phyloP scores from a whole-genome alignment of 2,329 filamentous ascomycete genomes.

The Graphilbum sp. region DNA sequence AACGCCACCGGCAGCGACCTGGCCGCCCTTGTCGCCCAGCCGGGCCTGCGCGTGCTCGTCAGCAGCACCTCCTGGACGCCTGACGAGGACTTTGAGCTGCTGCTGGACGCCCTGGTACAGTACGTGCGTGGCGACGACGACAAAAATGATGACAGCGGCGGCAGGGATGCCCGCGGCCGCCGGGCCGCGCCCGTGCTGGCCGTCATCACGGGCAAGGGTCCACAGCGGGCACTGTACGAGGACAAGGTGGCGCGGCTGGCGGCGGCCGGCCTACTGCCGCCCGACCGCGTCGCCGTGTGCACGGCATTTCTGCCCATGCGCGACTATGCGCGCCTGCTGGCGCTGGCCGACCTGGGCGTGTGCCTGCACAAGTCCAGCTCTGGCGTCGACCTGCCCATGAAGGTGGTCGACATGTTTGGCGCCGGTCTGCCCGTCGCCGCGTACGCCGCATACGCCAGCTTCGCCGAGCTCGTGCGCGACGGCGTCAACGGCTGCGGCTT shows the following conservation, averaged over 20 bases:
- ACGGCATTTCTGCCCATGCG: conserved; percentile 74
- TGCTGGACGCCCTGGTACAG: conserved; percentile 63
- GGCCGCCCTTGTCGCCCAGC: not conserved
- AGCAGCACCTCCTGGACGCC: conserved; percentile 96
- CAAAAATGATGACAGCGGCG: too few relatives aligned
- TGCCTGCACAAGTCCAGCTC: conserved; percentile 88
- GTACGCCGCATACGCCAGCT: conserved; percentile 74
- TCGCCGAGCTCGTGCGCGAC: conserved; percentile 78
- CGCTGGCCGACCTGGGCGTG: conserved; percentile 74
- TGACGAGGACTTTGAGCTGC: conserved; percentile 83
- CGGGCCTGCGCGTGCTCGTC: conserved; percentile 40
- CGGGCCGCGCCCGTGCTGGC: conserved; percentile 50
- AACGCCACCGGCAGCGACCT: not conserved
- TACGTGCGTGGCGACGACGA: conserved; percentile 41
- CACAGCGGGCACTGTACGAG: conserved; percentile 63
- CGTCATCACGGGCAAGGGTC: conserved; percentile 89
- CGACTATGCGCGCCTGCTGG: conserved; percentile 74
- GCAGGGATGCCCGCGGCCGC: conserved; percentile 7
- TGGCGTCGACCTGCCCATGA: conserved; percentile 95
- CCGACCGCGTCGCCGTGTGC: conserved; percentile 54
- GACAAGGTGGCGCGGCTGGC: conserved; percentile 45
- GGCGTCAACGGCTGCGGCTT: conserved; percentile 79
- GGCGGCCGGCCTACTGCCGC: conserved; percentile 43
- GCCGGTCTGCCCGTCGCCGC: conserved; percentile 80
- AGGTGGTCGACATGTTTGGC: conserved; percentile 98